These are phyloP conservation scores for Monilinia fructicola DNA, from an alignment of 2,329 filamentous ascomycete species.

Conservation along the genomic window DNA sequence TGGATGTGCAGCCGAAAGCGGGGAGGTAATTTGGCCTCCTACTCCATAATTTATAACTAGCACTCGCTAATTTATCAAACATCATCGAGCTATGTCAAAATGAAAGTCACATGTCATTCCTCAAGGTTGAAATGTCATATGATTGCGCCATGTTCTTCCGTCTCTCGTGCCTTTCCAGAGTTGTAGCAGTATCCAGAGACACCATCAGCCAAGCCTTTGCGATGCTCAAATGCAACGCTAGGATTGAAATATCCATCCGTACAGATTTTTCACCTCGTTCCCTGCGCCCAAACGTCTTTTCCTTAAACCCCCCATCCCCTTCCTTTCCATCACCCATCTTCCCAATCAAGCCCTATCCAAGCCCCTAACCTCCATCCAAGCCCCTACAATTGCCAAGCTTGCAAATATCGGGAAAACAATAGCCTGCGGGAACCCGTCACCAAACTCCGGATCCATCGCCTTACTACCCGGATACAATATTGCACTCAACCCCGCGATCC, in stretches of 20 bases:
- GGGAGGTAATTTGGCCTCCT: constrained; percentile 30
- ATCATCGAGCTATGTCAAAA: not conserved
- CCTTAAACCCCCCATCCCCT: too few relatives aligned
- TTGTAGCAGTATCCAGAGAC: not conserved
- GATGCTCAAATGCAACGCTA: not conserved
- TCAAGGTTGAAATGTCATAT: not conserved
- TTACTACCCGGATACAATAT: constrained; percentile 49
- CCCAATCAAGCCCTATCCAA: not conserved
- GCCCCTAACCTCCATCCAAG: constrained; percentile 22
- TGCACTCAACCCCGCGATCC: constrained; percentile 46
- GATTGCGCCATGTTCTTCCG: not conserved
- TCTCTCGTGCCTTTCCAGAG: not conserved
- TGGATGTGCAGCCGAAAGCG: constrained; percentile 33
- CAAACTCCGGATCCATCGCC: constrained; percentile 49
- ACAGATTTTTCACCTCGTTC: not conserved
- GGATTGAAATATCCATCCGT: not conserved
- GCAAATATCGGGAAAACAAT: constrained; percentile 24
- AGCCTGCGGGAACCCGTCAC: constrained; percentile 43
- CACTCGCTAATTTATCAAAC: not conserved
- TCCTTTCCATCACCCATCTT: not conserved
- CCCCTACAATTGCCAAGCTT: constrained; percentile 22
- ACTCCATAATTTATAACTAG: constrained; percentile 30
- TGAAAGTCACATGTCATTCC: not conserved
- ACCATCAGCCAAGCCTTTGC: not conserved
- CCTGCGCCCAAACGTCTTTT: not conserved